Evolutionary conservation across 148 eudicot species (phyloP).

Genomic region (Camellia lanceoleosa): DNA sequence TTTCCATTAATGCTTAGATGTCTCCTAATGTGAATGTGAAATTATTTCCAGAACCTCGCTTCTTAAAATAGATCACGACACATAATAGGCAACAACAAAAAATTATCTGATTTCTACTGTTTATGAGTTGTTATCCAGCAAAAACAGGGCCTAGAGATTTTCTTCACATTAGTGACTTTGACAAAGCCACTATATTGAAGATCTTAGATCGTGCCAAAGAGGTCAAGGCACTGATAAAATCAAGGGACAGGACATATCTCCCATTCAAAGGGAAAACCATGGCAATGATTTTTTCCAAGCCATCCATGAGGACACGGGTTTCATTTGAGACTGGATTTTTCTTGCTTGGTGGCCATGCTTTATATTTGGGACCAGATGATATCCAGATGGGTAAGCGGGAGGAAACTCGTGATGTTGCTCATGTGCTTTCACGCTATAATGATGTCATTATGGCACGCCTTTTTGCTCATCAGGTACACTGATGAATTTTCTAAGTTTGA

Average conservation of each 20-base stretch:
- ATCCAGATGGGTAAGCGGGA: constrained; percentile 99
- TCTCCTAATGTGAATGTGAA: constrained; percentile 2
- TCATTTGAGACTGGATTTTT: constrained; percentile 96
- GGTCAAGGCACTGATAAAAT: constrained; percentile 77
- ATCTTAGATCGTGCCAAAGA: constrained; percentile 88
- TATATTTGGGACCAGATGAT: constrained; percentile 91
- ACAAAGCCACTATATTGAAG: constrained; percentile 72
- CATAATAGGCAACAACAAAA: no score
- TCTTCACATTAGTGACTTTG: constrained; percentile 85
- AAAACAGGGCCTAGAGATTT: constrained; percentile 71
- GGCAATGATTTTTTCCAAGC: constrained; percentile 99
- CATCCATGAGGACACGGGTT: constrained; percentile 97
- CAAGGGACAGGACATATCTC: constrained; percentile 82
- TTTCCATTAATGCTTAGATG: background rate
- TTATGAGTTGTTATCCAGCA: constrained; percentile 36
- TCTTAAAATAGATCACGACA: background rate
- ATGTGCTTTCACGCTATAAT: constrained; percentile 86
- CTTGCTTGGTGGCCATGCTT: constrained; percentile 95
- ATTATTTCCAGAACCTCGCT: background rate
- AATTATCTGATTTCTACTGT: background rate
- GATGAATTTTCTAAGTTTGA: constrained; percentile 29
- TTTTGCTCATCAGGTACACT: constrained; percentile 94
- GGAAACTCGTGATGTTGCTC: constrained; percentile 99
- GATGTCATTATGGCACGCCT: constrained; percentile 99
- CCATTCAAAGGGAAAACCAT: constrained; percentile 90